phyloP scores from a whole-genome alignment of 306 rosid genomes.

The Fagus sylvatica region DNA sequence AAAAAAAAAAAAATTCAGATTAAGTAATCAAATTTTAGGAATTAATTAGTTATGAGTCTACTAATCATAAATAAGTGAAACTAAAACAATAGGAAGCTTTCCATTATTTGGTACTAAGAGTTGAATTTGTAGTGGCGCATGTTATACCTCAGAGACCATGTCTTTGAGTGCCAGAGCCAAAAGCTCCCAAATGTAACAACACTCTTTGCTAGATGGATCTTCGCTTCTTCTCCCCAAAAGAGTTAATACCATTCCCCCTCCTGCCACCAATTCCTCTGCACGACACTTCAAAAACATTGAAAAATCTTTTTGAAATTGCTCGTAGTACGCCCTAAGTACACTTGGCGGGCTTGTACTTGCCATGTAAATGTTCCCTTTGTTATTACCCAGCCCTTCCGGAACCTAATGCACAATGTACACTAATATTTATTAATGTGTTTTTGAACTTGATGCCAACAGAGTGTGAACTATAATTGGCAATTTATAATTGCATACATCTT shows the following conservation, averaged over 20 bases:
- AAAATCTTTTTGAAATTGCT: constrained; percentile 54
- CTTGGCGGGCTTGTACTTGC: constrained; percentile 45
- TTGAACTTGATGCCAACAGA: too few relatives aligned
- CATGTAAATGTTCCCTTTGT: constrained; percentile 59
- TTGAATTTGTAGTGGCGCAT: not conserved
- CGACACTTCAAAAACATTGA: constrained; percentile 48
- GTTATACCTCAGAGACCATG: constrained; percentile 43
- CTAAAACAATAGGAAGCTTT: too few relatives aligned
- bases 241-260: constrained; percentile 58
- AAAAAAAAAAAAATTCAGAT: too few relatives aligned
- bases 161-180: constrained; percentile 48
- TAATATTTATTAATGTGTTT: not conserved
- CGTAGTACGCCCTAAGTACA: constrained; percentile 45
- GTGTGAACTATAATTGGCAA: too few relatives aligned
- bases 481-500: too few relatives aligned
- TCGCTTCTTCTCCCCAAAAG: constrained; percentile 54
- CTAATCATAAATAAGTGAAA: too few relatives aligned
- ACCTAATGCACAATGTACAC: constrained; percentile 39
- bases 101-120: too few relatives aligned
- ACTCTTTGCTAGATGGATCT: constrained; percentile 46
- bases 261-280: constrained; percentile 44
- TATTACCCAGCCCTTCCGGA: constrained; percentile 51
- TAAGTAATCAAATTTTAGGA: too few relatives aligned
- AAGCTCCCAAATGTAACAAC: constrained; percentile 62
- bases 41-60: too few relatives aligned